phyloP scores from a whole-genome alignment of 2,329 filamentous ascomycete genomes.

The Stagonosporopsis cucurbitacearum region DNA sequence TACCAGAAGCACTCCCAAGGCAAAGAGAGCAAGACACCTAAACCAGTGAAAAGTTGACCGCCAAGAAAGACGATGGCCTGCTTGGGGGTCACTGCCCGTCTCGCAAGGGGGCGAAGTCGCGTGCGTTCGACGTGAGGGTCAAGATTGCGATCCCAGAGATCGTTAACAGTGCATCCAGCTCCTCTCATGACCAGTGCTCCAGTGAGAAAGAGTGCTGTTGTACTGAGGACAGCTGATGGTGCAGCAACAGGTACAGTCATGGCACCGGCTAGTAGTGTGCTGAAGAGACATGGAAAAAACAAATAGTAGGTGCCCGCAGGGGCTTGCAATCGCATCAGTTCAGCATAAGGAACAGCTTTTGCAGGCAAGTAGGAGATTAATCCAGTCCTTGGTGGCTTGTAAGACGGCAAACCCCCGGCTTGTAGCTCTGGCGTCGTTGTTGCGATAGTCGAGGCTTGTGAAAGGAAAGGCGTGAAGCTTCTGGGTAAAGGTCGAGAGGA shows the following conservation, averaged over 20 bases:
- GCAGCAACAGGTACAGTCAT: conserved; percentile 67
- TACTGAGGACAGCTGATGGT: conserved; percentile 68
- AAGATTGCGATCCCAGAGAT: conserved; percentile 87
- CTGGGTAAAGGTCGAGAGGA: neutral
- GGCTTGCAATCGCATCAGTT: conserved; percentile 81
- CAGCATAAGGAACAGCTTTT: conserved; percentile 79
- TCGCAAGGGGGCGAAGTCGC: conserved; percentile 78
- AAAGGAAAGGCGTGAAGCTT: neutral
- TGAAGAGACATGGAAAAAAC: conserved; percentile 85
- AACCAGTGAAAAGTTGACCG: conserved; percentile 73
- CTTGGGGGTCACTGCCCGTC: conserved; percentile 75
- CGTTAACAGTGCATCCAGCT: conserved; percentile 87
- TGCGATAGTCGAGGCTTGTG: conserved; percentile 18
- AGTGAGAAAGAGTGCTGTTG: conserved; percentile 71
- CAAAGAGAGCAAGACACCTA: conserved; percentile 78
- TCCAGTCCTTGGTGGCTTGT: conserved; percentile 73
- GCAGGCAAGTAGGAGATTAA: conserved; percentile 72
- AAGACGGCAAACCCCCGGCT: conserved; percentile 47
- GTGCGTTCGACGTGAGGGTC: conserved; percentile 81
- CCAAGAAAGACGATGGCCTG: conserved; percentile 78
- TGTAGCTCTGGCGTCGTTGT: conserved; percentile 24
- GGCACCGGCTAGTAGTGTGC: conserved; percentile 78
- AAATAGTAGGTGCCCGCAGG: conserved; percentile 84
- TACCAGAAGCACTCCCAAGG: conserved; percentile 77
- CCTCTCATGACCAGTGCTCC: conserved; percentile 86